Evolutionary conservation across 768 basidiomycete species (phyloP).

Genomic region (Amanita fuliginea): DNA sequence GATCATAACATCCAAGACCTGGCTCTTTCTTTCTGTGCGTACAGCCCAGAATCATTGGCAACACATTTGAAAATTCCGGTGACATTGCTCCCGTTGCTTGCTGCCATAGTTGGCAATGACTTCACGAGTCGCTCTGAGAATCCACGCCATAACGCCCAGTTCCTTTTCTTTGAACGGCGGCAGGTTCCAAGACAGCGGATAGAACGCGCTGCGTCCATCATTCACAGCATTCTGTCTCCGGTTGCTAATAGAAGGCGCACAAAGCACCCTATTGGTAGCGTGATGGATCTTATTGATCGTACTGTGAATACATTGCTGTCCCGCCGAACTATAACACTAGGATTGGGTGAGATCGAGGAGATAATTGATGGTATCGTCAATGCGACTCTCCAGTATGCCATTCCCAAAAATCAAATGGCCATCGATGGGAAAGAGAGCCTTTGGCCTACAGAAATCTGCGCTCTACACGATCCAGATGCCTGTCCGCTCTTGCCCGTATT

Average conservation of each 20-base stretch:
- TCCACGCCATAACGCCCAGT: slow-evolving; percentile 39
- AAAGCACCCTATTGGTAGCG: slow-evolving; percentile 50
- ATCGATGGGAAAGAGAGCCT: slow-evolving; percentile 25
- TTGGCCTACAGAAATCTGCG: slow-evolving; percentile 49
- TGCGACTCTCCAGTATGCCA: slow-evolving; percentile 68
- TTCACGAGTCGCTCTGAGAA: slow-evolving; percentile 46
- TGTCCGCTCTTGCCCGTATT: slow-evolving; percentile 47
- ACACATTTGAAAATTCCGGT: slow-evolving; percentile 55
- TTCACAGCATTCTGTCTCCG: slow-evolving; percentile 42
- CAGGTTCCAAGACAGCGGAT: slow-evolving; percentile 54
- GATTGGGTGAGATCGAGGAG: slow-evolving; percentile 50
- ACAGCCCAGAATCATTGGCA: slow-evolving; percentile 52
- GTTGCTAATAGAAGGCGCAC: slow-evolving; percentile 35
- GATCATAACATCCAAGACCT: slow-evolving; percentile 26
- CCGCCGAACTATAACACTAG: slow-evolving; percentile 35
- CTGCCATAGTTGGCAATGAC: slow-evolving; percentile 75
- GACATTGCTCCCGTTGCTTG: slow-evolving; percentile 66
- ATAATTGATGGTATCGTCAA: slow-evolving; percentile 63
- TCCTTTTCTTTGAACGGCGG: slow-evolving; percentile 56
- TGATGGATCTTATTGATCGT: slow-evolving; percentile 69
- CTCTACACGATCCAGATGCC: slow-evolving; percentile 43
- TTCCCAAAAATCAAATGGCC: slow-evolving; percentile 45
- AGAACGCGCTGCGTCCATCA: slow-evolving; percentile 45
- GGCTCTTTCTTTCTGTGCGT: slow-evolving; percentile 44
- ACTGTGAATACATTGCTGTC: slow-evolving; percentile 49